phyloP scores from a whole-genome alignment of 495 filamentous ascomycete species.

The Hyphodiscus hymeniophilus region DNA sequence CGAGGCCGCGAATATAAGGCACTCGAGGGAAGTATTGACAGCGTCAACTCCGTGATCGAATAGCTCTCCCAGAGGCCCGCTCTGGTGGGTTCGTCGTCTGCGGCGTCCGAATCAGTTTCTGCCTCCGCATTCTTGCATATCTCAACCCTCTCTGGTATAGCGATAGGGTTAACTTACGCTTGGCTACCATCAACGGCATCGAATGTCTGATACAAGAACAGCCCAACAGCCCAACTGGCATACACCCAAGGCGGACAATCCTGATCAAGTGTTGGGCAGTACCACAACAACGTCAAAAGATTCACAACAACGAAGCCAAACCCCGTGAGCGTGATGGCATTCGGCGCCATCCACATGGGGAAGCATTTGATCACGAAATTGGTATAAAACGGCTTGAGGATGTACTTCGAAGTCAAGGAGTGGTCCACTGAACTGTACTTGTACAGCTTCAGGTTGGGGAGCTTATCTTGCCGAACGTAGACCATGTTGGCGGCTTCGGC shows the following conservation, averaged over 20 bases:
- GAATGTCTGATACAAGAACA: conserved; percentile 97
- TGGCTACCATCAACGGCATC: conserved; percentile 95
- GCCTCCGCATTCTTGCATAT: background rate
- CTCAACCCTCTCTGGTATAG: background rate
- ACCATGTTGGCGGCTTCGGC: conserved; percentile 42
- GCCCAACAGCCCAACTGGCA: conserved; percentile 75
- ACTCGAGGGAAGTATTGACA: conserved; percentile 89
- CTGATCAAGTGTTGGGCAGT: conserved; percentile 87
- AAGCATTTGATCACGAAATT: conserved; percentile 89
- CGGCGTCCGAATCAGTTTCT: conserved; percentile 11
- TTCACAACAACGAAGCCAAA: conserved; percentile 90
- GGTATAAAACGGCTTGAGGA: conserved; percentile 96
- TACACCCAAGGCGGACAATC: conserved; percentile 96
- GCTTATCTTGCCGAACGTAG: conserved; percentile 86
- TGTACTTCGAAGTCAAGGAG: conserved; percentile 78
- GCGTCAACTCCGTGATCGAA: conserved; percentile 99
- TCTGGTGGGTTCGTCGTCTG: conserved; percentile 81
- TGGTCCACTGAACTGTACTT: conserved; percentile 88
- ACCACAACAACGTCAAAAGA: conserved; percentile 89
- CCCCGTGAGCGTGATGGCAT: conserved; percentile 79
- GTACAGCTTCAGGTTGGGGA: conserved; percentile 83
- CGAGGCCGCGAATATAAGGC: conserved; percentile 78
- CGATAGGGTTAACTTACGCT: conserved; percentile 49
- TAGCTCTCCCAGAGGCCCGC: conserved; percentile 87
- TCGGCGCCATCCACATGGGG: conserved; percentile 88